Percentiles rank a stretch among this genome's conserved stretches.
Evolutionary conservation across 768 basidiomycete species (phyloP).

Genomic region (Boletus reticuloceps): DNA sequence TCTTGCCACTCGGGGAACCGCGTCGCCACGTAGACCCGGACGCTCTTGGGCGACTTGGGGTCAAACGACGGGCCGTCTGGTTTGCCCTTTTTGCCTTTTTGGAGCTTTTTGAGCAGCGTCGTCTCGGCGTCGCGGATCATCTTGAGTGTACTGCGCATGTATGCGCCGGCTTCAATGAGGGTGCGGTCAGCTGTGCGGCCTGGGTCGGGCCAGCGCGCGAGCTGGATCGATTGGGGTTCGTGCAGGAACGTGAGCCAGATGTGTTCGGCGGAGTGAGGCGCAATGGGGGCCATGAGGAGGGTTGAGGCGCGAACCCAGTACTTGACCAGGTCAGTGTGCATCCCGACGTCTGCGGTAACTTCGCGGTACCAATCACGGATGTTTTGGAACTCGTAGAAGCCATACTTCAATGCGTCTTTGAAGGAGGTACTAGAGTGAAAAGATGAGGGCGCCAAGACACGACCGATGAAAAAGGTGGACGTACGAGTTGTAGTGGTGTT

Average conservation of each 20-base stretch:
- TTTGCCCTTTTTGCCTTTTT: constrained; percentile 69
- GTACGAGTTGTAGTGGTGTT: constrained; percentile 78
- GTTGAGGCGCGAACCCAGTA: constrained; percentile 84
- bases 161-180: constrained; percentile 69
- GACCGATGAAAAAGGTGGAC: constrained; percentile 28
- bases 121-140: constrained; percentile 87
- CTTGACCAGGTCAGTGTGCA: constrained; percentile 86
- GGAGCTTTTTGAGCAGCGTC: constrained; percentile 71
- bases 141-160: constrained; percentile 92
- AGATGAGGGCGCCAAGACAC: background rate
- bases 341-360: constrained; percentile 82
- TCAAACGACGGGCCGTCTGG: constrained; percentile 58
- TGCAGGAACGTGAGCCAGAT: constrained; percentile 77
- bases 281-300: constrained; percentile 80
- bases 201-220: constrained; percentile 79
- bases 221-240: constrained; percentile 74
- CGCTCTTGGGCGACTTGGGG: constrained; percentile 79
- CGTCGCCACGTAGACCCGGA: constrained; percentile 88
- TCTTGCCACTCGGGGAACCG: constrained; percentile 95
- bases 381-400: constrained; percentile 93
- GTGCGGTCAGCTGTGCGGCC: constrained; percentile 56
- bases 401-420: constrained; percentile 94
- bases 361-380: constrained; percentile 96
- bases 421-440: constrained; percentile 70
- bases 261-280: constrained; percentile 93